phyloP scores from a whole-genome alignment of 441 rosid genomes.

The Gossypium gossypioides region DNA sequence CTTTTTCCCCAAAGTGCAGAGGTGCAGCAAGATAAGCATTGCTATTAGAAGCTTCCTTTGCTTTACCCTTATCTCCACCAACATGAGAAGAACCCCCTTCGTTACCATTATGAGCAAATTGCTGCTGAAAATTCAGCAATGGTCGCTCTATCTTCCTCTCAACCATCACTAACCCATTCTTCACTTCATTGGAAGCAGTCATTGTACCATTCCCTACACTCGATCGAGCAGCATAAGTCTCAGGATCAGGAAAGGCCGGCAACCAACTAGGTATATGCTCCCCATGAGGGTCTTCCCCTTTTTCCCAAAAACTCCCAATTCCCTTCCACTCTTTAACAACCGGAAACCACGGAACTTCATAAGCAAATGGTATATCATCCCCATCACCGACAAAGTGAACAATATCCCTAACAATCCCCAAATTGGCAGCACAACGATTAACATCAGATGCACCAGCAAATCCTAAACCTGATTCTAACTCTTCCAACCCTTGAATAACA shows the following conservation, averaged over 20 bases:
- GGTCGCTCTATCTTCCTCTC: conserved; percentile 29
- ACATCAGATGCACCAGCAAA: conserved; percentile 56
- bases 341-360: conserved; percentile 58
- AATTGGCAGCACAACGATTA: conserved; percentile 50
- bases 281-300: conserved; percentile 56
- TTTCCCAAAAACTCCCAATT: conserved; percentile 38
- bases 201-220: conserved; percentile 22
- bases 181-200: conserved; percentile 24
- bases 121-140: conserved; percentile 33
- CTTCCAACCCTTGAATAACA: conserved; percentile 66
- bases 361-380: conserved; percentile 52
- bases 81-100: conserved; percentile 35
- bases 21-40: conserved; percentile 74
- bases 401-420: conserved; percentile 57
- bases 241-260: conserved; percentile 60
- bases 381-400: conserved; percentile 48
- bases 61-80: conserved; percentile 28
- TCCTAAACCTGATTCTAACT: conserved; percentile 50
- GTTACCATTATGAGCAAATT: conserved; percentile 33
- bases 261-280: conserved; percentile 83
- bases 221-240: conserved; percentile 25
- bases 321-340: conserved; percentile 43
- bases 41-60: conserved; percentile 28
- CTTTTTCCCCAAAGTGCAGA: conserved; percentile 52
- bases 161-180: conserved; percentile 25